A percentile compares a stretch with the other conserved stretches of the same genome.
phyloP scores from a whole-genome alignment of 257 asterid genomes.

The Plectranthus barbatus region DNA sequence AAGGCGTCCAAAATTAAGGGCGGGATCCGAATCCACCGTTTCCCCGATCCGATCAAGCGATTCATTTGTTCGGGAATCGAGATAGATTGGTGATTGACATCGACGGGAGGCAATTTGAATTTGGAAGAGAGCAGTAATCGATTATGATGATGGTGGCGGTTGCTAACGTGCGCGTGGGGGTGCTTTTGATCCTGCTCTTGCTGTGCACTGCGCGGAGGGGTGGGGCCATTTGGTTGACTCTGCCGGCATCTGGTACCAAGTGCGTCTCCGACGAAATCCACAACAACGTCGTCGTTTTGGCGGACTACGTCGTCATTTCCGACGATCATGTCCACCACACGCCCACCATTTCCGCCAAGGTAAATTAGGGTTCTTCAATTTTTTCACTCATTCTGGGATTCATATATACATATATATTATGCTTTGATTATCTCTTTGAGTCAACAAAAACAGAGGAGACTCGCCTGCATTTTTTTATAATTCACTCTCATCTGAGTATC shows the following conservation, averaged over 20 bases:
- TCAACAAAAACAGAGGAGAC: too few relatives aligned
- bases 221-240: conserved; percentile 63
- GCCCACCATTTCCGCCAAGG: conserved; percentile 72
- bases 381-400: too few relatives aligned
- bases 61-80: conserved; percentile 12
- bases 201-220: conserved; percentile 15
- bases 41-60: conserved; percentile 25
- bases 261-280: conserved; percentile 92
- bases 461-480: too few relatives aligned
- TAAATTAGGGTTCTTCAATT: neutral
- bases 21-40: conserved; percentile 17
- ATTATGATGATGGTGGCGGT: conserved; percentile 11
- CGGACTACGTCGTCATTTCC: conserved; percentile 64
- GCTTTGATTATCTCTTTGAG: too few relatives aligned
- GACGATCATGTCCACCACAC: conserved; percentile 45
- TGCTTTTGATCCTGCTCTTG: conserved; percentile 13
- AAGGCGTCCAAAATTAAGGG: too few relatives aligned
- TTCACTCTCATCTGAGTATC: too few relatives aligned
- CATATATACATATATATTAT: too few relatives aligned
- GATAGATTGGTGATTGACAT: neutral
- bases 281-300: conserved; percentile 78
- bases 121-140: neutral
- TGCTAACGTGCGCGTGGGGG: conserved; percentile 26
- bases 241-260: conserved; percentile 61
- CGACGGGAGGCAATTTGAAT: neutral